A percentile compares a stretch with the other conserved stretches of the same genome.
Evolutionary conservation across 768 basidiomycete species (phyloP).

Genomic region (Amanita rubescens): DNA sequence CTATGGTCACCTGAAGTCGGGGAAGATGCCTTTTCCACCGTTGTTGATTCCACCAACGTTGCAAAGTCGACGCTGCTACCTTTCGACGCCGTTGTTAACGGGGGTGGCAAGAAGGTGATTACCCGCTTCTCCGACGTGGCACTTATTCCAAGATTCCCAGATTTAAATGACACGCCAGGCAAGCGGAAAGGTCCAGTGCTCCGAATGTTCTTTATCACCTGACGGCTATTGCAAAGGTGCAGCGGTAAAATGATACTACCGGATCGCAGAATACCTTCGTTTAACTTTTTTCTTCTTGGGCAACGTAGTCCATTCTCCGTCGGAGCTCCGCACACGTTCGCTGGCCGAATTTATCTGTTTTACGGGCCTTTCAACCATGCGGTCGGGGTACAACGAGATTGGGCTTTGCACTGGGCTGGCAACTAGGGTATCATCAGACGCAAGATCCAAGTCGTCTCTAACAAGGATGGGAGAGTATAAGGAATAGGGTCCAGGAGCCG

Average conservation of each 20-base stretch:
- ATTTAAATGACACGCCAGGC: background rate
- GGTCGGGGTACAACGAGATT: background rate
- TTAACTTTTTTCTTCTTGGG: conserved; percentile 3
- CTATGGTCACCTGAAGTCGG: background rate
- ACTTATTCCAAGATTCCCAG: background rate
- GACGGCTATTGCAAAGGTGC: background rate
- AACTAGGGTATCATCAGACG: conserved; percentile 8
- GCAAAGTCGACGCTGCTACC: background rate
- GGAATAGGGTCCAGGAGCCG: background rate
- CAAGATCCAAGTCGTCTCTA: background rate
- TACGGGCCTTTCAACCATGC: background rate
- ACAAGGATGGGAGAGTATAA: background rate
- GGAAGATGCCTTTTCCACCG: background rate
- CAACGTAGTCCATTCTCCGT: conserved; percentile 7
- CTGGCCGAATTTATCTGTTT: too few species aligned
- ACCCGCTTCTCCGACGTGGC: background rate
- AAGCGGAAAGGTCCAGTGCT: background rate
- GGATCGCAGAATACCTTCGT: background rate
- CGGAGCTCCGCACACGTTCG: background rate
- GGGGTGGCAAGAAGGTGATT: conserved; percentile 6
- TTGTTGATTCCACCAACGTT: background rate
- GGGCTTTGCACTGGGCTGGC: conserved; percentile 2
- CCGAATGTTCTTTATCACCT: background rate
- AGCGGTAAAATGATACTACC: background rate
- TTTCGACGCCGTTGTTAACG: background rate